Conservation (phyloP, 2,329 filamentous ascomycete genomes). For the Saccharata proteae region DNA sequence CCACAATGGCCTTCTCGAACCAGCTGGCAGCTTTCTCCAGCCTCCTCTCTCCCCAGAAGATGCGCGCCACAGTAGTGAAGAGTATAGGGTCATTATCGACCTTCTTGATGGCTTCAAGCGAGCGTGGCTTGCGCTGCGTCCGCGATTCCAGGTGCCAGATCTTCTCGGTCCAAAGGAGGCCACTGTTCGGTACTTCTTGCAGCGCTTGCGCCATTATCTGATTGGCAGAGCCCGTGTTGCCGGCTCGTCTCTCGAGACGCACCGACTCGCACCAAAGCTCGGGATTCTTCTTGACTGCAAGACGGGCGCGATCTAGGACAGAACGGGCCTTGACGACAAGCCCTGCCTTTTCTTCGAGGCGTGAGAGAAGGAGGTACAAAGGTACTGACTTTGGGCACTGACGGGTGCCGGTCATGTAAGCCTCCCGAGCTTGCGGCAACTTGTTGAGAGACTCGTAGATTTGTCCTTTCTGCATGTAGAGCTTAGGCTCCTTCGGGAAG, state of each 20-base stretch:
- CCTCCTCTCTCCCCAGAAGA: slow-evolving; percentile 89
- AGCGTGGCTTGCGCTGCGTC: slow-evolving; percentile 83
- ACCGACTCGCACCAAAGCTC: slow-evolving; percentile 91
- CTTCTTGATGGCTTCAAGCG: slow-evolving; percentile 91
- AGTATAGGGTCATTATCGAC: slow-evolving; percentile 84
- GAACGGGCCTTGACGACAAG: slow-evolving; percentile 84
- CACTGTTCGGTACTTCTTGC: slow-evolving; percentile 80
- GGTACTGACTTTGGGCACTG: slow-evolving; percentile 74
- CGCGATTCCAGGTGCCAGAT: slow-evolving; percentile 90
- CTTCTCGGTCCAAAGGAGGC: slow-evolving; percentile 82
- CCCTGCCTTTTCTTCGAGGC: slow-evolving; percentile 75
- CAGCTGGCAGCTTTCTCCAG: slow-evolving; percentile 90
- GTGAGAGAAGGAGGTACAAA: slow-evolving; percentile 78
- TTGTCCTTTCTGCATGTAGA: slow-evolving; percentile 99
- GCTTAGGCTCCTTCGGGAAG: slow-evolving; percentile 74
- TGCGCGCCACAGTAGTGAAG: slow-evolving; percentile 83
- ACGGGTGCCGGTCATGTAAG: slow-evolving; percentile 78
- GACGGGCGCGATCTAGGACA: slow-evolving; percentile 79
- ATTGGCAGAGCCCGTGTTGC: slow-evolving; percentile 73
- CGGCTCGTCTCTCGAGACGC: slow-evolving; percentile 76
- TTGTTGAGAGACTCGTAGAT: slow-evolving; percentile 81
- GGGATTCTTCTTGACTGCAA: slow-evolving; percentile 74
- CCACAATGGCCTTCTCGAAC: slow-evolving; percentile 90
- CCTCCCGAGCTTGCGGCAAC: slow-evolving; percentile 74
- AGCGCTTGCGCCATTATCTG: slow-evolving; percentile 86